A percentile compares a stretch with the other conserved stretches of the same genome.
These are phyloP conservation scores for Lasiodiplodia citricola DNA, from an alignment of 2,329 filamentous ascomycete species.

Conservation along the genomic window DNA sequence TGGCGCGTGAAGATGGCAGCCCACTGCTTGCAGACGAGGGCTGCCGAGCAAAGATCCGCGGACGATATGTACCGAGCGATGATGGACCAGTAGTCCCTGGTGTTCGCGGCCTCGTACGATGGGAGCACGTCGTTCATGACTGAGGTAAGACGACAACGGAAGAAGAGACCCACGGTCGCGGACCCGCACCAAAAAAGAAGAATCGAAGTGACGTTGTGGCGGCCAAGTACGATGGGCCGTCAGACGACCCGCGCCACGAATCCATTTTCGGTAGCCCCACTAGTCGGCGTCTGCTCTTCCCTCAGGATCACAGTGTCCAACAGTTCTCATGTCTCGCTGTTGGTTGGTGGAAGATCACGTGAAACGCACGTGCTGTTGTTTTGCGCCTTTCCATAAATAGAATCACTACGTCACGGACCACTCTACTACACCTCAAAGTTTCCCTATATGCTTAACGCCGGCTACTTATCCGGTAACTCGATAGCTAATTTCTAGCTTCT, in stretches of 20 bases:
- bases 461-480: background rate
- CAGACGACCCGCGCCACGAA: background rate
- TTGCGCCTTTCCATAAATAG: background rate
- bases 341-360: background rate
- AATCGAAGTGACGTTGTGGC: background rate
- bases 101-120: conserved; percentile 63
- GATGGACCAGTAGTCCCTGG: conserved; percentile 60
- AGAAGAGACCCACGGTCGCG: background rate
- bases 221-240: background rate
- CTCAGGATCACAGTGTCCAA: background rate
- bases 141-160: background rate
- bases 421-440: background rate
- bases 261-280: background rate
- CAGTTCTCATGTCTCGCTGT: background rate
- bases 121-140: conserved; percentile 63
- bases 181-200: background rate
- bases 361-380: background rate
- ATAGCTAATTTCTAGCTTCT: background rate
- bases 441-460: too few species aligned
- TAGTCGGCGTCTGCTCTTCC: background rate
- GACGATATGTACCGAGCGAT: conserved; percentile 63
- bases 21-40: conserved; percentile 63
- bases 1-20: conserved; percentile 63
- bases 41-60: conserved; percentile 60
- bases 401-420: background rate